Base-by-base conservation (phyloP, 2,329 filamentous ascomycete genomes). In the Macrophomina pseudophaseolina region DNA sequence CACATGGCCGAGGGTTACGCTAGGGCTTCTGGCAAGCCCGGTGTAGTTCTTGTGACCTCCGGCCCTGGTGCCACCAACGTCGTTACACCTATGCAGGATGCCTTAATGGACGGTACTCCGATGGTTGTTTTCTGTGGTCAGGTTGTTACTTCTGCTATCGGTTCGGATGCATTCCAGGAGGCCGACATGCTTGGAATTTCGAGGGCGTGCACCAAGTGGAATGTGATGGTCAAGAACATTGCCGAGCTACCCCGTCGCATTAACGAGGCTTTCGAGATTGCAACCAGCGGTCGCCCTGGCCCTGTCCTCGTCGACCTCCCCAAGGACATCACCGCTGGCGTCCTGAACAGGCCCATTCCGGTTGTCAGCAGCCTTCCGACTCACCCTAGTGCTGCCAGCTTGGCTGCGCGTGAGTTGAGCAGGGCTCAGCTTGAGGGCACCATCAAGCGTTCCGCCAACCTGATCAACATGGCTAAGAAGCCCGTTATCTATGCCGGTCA, bases 1-100 rank as follows among this genome's bases (percentile, higher is more conserved):
- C 95, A 99, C 82, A 99, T 98, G 95, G 95, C 95, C 16, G 91
- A 98, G 81, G 95, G 95, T 64, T 98, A 98, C 78, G 95, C 95
- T 66, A 90, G 95, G 74, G 94, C 93, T 67, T 94, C 91, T 64
- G 95, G 95, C 73, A 94, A 93, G 82, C 93, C 94, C 67, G 95
- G 95, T 76, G 95, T 98, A 66, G 95, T 99, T 66, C 85, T 99
- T 68, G 95, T 99, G 70, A 99, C 95, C 44, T 98, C 95, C 12
- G 95, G 95, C 42, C 95, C 95, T 16, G 95, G 95, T 70, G 95
- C 94, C 52, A 99, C 95, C 71, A 99, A 99, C 76, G 92, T 97
- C 70, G 88, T 98, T 69, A 98, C 95, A 35, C 94, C 95, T 7
- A 93, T 98, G 88, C 94, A 97, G 76, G 94, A 98, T 80, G 95